Conservation (phyloP, 345 rosid species). For the Bruguiera parviflora region DNA sequence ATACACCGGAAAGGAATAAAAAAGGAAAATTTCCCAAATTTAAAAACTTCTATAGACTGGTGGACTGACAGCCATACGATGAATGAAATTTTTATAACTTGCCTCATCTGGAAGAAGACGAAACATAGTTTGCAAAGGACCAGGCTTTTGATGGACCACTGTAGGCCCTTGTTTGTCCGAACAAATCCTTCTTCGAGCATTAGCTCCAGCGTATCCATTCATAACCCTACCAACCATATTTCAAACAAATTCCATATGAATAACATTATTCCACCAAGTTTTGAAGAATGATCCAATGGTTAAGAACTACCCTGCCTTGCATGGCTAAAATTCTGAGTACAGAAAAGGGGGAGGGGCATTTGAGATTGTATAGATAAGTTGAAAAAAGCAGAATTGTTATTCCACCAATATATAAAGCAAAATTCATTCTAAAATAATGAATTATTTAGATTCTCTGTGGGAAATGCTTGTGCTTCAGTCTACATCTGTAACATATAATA, state of each 20-base stretch:
- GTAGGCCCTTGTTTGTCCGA: conserved; percentile 81
- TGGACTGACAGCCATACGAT: conserved; percentile 7
- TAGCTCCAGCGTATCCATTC: conserved; percentile 72
- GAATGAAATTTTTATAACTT: conserved; percentile 22
- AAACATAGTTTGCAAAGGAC: conserved; percentile 91
- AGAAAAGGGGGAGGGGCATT: no score
- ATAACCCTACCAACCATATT: conserved; percentile 40
- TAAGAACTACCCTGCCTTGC: not conserved
- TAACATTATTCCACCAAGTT: not conserved
- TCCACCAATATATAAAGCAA: no score
- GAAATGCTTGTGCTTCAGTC: no score
- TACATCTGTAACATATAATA: no score
- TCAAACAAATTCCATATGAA: not conserved
- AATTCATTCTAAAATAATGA: no score
- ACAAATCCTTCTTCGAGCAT: conserved; percentile 61
- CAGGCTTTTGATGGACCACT: conserved; percentile 94
- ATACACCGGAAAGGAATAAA: not conserved
- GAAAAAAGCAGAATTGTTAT: no score
- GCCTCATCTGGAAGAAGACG: conserved; percentile 88
- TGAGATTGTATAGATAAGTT: no score
- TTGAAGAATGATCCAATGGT: not conserved
- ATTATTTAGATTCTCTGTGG: no score
- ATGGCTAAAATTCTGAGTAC: no score
- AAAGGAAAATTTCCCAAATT: not conserved
- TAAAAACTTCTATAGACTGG: not conserved